Evolutionary conservation across 768 basidiomycete species (phyloP).

Genomic region (Sporobolomyces pararoseus): DNA sequence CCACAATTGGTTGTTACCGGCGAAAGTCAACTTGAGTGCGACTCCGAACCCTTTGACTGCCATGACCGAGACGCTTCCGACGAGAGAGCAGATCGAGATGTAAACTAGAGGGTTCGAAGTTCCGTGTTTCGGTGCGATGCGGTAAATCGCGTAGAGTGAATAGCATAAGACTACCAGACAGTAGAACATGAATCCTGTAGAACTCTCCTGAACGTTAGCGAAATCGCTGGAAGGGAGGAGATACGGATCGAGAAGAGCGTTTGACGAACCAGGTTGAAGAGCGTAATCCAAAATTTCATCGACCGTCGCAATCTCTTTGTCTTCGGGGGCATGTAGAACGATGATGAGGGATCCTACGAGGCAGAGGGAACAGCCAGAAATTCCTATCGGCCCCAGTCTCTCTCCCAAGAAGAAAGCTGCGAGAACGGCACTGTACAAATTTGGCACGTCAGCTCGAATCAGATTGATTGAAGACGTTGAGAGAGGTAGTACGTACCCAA

Average conservation of each 20-base stretch:
- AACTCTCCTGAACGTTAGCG: too few species aligned
- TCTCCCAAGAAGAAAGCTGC: slow-evolving; percentile 90
- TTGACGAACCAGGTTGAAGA: slow-evolving; percentile 83
- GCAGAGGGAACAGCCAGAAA: slow-evolving; percentile 77
- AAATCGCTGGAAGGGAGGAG: slow-evolving; percentile 49
- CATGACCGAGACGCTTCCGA: slow-evolving; percentile 97
- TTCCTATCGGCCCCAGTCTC: slow-evolving; percentile 87
- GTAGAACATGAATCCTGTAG: slow-evolving; percentile 80
- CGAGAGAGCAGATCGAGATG: slow-evolving; percentile 91
- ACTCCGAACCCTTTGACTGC: slow-evolving; percentile 97
- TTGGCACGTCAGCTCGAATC: not conserved
- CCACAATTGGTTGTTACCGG: slow-evolving; percentile 90
- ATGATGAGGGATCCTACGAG: slow-evolving; percentile 87
- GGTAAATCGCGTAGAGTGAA: slow-evolving; percentile 79
- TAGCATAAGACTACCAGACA: slow-evolving; percentile 79
- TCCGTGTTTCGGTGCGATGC: slow-evolving; percentile 76
- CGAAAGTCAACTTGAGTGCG: slow-evolving; percentile 87
- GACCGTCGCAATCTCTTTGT: slow-evolving; percentile 85
- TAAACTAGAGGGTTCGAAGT: slow-evolving; percentile 84
- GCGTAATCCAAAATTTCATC: slow-evolving; percentile 89
- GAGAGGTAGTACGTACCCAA: slow-evolving; percentile 64
- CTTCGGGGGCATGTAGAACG: slow-evolving; percentile 91
- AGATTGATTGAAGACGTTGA: not conserved
- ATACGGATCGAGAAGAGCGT: slow-evolving; percentile 66
- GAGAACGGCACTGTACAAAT: slow-evolving; percentile 69